A percentile compares a stretch with the other conserved stretches of the same genome.
Conservation (phyloP, 2,329 filamentous ascomycete species). For the Pseudocercospora fuligena region DNA sequence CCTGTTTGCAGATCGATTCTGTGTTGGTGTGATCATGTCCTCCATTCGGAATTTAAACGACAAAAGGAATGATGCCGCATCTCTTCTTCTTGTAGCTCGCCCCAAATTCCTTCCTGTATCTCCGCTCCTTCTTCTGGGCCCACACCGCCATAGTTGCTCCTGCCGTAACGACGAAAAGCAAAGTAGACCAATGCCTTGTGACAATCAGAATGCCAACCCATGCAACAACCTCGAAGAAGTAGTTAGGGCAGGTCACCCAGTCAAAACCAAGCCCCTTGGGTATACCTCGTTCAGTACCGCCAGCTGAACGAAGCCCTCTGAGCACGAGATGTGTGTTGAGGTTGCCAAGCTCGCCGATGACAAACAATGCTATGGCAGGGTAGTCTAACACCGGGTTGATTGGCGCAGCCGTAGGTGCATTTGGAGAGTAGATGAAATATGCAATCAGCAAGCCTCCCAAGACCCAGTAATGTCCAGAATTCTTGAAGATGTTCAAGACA, state of each 20-base stretch:
- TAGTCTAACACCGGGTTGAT: constrained; percentile 63
- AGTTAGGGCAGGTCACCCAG: constrained; percentile 94
- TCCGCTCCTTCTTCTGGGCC: constrained; percentile 89
- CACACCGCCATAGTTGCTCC: constrained; percentile 80
- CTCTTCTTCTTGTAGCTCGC: constrained; percentile 96
- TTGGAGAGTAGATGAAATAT: constrained; percentile 82
- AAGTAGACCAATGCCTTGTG: constrained; percentile 77
- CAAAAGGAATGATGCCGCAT: constrained; percentile 77
- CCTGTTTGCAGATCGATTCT: neutral
- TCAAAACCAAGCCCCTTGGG: constrained; percentile 83
- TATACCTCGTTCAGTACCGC: constrained; percentile 85
- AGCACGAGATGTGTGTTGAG: constrained; percentile 79
- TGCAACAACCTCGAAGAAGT: constrained; percentile 86
- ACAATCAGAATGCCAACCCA: constrained; percentile 85
- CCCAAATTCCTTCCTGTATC: constrained; percentile 88
- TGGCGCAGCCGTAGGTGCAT: constrained; percentile 65
- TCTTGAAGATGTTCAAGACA: constrained; percentile 86
- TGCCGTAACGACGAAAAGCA: constrained; percentile 76
- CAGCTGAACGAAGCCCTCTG: constrained; percentile 73
- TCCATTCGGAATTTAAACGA: constrained; percentile 57
- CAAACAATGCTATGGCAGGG: constrained; percentile 71
- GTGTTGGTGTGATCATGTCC: neutral
- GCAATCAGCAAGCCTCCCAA: constrained; percentile 80
- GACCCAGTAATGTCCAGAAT: constrained; percentile 92
- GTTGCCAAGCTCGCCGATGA: constrained; percentile 80